A percentile compares a stretch with the other conserved stretches of the same genome.
Conservation (phyloP, 768 basidiomycete species). For the Cystobasidium onofrii region DNA sequence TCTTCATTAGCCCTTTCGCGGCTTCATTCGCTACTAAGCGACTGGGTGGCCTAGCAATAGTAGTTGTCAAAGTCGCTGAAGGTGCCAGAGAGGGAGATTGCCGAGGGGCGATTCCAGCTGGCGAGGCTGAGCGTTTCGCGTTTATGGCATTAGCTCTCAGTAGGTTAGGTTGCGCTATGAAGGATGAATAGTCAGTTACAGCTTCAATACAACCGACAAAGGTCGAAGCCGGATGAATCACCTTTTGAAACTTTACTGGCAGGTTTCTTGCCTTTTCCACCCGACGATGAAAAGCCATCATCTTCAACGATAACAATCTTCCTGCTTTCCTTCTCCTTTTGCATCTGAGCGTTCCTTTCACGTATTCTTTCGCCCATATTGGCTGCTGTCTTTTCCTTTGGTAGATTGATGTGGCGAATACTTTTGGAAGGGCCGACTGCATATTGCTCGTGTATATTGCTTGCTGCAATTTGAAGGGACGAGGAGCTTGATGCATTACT, state of each 20-base stretch:
- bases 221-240: not conserved
- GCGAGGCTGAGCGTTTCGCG: slow-evolving; percentile 2
- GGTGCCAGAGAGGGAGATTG: not conserved
- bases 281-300: not conserved
- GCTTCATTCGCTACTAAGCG: slow-evolving; percentile 26
- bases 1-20: slow-evolving; percentile 24
- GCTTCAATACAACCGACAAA: not conserved
- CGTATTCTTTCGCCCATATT: slow-evolving; percentile 29
- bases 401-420: not conserved
- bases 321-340: slow-evolving; percentile 21
- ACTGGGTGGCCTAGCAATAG: not conserved
- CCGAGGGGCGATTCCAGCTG: slow-evolving; percentile 1
- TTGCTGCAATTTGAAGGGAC: not conserved
- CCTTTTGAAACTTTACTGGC: not conserved
- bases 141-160: not conserved
- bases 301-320: slow-evolving; percentile 27
- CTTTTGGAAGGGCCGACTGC: not conserved
- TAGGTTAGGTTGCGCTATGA: not conserved
- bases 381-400: slow-evolving; percentile 9
- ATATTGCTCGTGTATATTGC: not conserved
- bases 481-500: not conserved
- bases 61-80: not conserved
- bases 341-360: slow-evolving; percentile 15
- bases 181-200: not conserved
- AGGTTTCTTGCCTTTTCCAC: slow-evolving; percentile 16